phyloP scores from a whole-genome alignment of 129 eudicot species.

The Artemisia argyi region DNA sequence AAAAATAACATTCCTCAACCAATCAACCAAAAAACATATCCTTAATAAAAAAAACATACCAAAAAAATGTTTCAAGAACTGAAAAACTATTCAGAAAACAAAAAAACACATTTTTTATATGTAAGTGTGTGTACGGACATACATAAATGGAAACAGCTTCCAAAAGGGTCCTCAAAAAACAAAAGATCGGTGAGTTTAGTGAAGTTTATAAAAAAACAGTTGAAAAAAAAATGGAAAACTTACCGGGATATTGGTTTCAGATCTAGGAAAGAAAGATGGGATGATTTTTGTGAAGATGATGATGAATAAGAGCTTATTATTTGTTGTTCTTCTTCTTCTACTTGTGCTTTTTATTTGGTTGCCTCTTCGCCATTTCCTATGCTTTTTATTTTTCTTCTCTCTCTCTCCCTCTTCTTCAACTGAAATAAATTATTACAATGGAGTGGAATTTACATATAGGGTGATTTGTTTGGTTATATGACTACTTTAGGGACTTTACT shows the following conservation, averaged over 20 bases:
- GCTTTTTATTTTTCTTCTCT: constrained; percentile 1
- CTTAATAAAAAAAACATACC: constrained; percentile 12
- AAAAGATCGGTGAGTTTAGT: constrained; percentile 38
- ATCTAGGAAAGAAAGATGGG: constrained; percentile 40
- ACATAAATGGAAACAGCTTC: constrained; percentile 11
- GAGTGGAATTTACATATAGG: constrained; percentile 18
- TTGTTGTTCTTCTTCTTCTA: constrained; percentile 41
- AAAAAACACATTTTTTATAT: neutral
- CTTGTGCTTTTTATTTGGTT: constrained; percentile 3
- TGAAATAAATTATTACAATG: constrained; percentile 38
- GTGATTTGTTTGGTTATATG: neutral
- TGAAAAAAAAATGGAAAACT: constrained; percentile 20
- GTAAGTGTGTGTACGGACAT: constrained; percentile 20
- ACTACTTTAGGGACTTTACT: neutral
- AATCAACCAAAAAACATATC: constrained; percentile 26
- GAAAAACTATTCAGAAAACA: constrained; percentile 15
- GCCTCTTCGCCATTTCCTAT: constrained; percentile 51
- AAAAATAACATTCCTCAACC: constrained; percentile 35
- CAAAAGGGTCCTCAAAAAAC: constrained; percentile 28
- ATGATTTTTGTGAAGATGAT: constrained; percentile 24
- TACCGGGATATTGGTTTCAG: constrained; percentile 42
- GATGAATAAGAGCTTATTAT: constrained; percentile 20
- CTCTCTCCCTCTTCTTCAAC: constrained; percentile 33
- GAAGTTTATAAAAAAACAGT: constrained; percentile 11
- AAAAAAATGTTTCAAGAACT: constrained; percentile 26